A percentile compares a stretch with the other conserved stretches of the same genome.
Evolutionary conservation across 2,329 filamentous ascomycete species (phyloP).

Genomic region (Trichoderma oligosporum): DNA sequence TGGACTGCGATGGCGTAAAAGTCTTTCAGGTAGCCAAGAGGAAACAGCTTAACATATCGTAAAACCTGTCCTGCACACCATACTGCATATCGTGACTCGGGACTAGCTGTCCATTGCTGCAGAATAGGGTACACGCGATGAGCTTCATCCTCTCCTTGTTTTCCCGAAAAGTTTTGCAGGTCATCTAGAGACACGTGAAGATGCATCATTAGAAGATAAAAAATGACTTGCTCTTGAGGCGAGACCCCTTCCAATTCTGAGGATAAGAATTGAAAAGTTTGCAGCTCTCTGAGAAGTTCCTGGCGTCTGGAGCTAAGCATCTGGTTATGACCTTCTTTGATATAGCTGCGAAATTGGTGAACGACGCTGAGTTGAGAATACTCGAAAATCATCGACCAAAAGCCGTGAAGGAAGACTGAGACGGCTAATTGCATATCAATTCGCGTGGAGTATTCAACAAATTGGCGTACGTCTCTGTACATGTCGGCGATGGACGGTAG

Average conservation of each 20-base stretch:
- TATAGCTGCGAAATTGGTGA: conserved; percentile 46
- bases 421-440: conserved; percentile 56
- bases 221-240: conserved; percentile 45
- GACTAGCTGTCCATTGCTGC: conserved; percentile 55
- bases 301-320: conserved; percentile 55
- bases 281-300: conserved; percentile 58
- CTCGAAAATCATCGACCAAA: conserved; percentile 64
- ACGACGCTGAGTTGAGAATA: conserved; percentile 58
- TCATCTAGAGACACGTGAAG: conserved; percentile 62
- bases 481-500: conserved; percentile 54
- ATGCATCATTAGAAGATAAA: conserved; percentile 58
- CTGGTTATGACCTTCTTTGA: conserved; percentile 40
- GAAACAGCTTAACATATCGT: conserved; percentile 54
- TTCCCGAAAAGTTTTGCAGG: conserved; percentile 63
- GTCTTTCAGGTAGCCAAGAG: conserved; percentile 53
- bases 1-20: conserved; percentile 68
- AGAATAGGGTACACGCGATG: conserved; percentile 55
- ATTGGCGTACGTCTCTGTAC: conserved; percentile 52
- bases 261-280: conserved; percentile 44
- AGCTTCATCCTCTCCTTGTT: conserved; percentile 64
- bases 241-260: conserved; percentile 43
- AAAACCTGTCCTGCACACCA: conserved; percentile 68
- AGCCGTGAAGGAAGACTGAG: conserved; percentile 60
- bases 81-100: conserved; percentile 55
- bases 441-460: conserved; percentile 45